Conservation (phyloP, 2,329 filamentous ascomycete genomes). For the Boeremia exigua region DNA sequence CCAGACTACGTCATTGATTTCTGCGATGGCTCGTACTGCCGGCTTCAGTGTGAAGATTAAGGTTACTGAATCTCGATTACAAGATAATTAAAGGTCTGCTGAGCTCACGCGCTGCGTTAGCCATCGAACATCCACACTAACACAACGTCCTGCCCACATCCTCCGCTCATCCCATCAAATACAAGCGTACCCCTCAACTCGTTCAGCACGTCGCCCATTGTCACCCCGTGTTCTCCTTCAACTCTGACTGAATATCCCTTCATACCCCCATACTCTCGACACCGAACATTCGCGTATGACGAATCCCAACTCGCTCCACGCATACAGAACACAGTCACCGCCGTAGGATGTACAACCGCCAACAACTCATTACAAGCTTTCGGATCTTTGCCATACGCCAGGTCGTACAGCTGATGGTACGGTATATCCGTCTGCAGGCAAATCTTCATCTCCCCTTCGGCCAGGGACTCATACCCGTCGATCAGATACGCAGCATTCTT, state of each 20-base stretch:
- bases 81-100: no score
- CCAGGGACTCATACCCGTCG: constrained; percentile 1
- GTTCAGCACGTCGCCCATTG: constrained; percentile 18
- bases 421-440: constrained; percentile 1
- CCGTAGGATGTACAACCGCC: background rate
- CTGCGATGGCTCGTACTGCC: no score
- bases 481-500: background rate
- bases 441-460: background rate
- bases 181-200: constrained; percentile 12
- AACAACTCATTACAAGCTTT: background rate
- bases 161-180: background rate
- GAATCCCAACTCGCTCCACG: background rate
- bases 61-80: no score
- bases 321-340: constrained; percentile 4
- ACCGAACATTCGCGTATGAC: constrained; percentile 1
- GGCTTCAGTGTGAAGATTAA: no score
- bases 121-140: constrained; percentile 13
- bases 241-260: constrained; percentile 11
- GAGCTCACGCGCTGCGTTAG: background rate
- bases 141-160: constrained; percentile 8
- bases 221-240: constrained; percentile 18
- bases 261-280: background rate
- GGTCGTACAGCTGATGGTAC: background rate
- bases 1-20: no score
- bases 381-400: background rate